Evolutionary conservation across 306 rosid species (phyloP), one percentile per base, ranked within the genome.

Genomic region (Cucumis melo): DNA sequence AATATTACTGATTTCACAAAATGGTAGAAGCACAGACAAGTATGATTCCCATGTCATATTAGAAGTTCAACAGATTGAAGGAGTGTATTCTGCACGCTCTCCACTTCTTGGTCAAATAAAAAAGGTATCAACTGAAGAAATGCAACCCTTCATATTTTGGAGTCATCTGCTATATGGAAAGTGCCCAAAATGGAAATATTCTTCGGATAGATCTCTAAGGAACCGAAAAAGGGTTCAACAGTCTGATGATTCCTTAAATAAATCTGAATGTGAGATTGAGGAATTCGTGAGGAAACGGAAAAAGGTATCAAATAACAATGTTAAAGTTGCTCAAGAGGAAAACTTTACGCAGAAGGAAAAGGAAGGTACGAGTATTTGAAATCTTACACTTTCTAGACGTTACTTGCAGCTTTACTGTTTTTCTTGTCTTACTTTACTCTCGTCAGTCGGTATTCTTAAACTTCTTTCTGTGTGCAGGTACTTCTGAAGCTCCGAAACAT

Each of bases 101-200:
- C 60, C 82, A 46, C 83, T 94, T 86, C 75, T 55, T 77, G 87
- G 92, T 58, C 96, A 90, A 84, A 61, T 39, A 70, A 84, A 86
- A 81, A 55, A 46, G 76, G 32, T 83, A 65, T 60, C 77, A 17
- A 73, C 29, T 32, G 89, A 86, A 41, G 85, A 87, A 80, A 87
- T 77, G 62, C 74, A 85, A n/a, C 86, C 91, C 57, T 88, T 75
- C 74, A 3, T 78, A 39, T 94, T 90, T 80, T 94, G 99, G 99
- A 63, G 84, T 58, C 84, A 89, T 76, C 78, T 94, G 59, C 85
- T 90, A 51, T 94, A 84, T 46, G 92, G 89, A 75, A 90, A 86
- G 86, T 81, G 76, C 74, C 92, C 89, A 78, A 84, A 2, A 63
- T 92, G 97, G 99, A 94, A 88, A 80, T 90, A 85, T 84, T 64